Evolutionary conservation across 306 rosid genomes (phyloP).

Genomic region (Sicyos baderoa): DNA sequence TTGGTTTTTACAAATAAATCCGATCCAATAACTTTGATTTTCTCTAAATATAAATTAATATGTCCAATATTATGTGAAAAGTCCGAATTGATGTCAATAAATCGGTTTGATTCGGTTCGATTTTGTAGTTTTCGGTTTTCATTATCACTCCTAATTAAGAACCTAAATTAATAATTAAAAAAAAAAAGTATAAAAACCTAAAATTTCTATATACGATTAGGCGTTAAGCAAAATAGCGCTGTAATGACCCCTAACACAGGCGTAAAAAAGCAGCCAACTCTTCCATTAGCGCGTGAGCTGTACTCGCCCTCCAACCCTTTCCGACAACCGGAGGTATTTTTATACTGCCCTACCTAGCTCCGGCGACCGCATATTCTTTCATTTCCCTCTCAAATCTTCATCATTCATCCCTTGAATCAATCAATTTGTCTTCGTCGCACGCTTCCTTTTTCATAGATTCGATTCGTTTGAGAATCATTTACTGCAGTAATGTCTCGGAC

Average conservation of each 20-base stretch:
- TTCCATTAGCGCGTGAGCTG: not conserved
- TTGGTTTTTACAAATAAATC: too few species aligned
- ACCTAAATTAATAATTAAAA: too few species aligned
- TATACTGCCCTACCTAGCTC: constrained; percentile 11
- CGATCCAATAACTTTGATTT: too few species aligned
- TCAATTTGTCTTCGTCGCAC: not conserved
- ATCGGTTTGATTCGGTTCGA: too few species aligned
- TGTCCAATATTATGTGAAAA: too few species aligned
- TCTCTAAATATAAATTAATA: too few species aligned
- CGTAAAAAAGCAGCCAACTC: not conserved
- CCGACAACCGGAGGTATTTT: not conserved
- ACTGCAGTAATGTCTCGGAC: constrained; percentile 29
- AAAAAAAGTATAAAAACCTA: too few species aligned
- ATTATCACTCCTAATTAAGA: too few species aligned
- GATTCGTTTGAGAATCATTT: not conserved
- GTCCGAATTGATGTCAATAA: too few species aligned
- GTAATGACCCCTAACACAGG: not conserved
- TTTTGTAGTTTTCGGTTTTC: too few species aligned
- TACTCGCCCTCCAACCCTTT: constrained; percentile 4
- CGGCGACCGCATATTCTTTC: constrained; percentile 16
- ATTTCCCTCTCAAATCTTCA: not conserved
- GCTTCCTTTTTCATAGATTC: not conserved
- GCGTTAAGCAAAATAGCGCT: not conserved
- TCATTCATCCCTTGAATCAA: not conserved
- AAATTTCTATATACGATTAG: too few species aligned